Evolutionary conservation across 352 stramenopile genomes (phyloP).

Genomic region (Phytopythium mirpurense): DNA sequence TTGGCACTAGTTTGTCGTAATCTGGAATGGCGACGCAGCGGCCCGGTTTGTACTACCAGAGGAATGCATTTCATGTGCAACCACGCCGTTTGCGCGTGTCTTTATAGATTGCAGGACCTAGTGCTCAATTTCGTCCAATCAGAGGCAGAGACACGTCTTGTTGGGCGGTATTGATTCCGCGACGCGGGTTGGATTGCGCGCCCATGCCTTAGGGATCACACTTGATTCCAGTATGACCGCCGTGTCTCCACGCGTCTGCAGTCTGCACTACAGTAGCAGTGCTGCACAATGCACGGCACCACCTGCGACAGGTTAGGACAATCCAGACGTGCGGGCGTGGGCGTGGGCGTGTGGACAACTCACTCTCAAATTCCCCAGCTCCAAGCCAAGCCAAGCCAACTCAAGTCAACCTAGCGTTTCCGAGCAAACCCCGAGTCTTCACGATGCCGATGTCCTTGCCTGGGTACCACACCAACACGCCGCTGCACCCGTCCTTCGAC

Average conservation of each 20-base stretch:
- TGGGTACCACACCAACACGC: slow-evolving; percentile 53
- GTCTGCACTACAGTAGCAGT: no score
- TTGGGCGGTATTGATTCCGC: neutral
- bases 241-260: no score
- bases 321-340: no score
- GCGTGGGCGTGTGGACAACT: neutral
- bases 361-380: slow-evolving; percentile 5
- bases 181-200: slow-evolving; percentile 1
- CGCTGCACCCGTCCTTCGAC: slow-evolving; percentile 47
- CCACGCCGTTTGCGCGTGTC: no score
- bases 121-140: neutral
- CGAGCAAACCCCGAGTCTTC: neutral
- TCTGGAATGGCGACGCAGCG: no score
- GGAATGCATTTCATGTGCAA: no score
- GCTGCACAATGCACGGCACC: no score
- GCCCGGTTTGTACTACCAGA: no score
- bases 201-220: neutral
- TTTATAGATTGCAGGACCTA: no score
- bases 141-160: neutral
- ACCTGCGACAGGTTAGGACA: no score
- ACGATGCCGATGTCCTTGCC: slow-evolving; percentile 15
- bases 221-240: neutral
- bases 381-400: neutral
- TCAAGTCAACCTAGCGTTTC: no score
- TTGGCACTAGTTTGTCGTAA: no score